Evolutionary conservation across 2,329 filamentous ascomycete species (phyloP).

Genomic region (Sphaerulina vaccinii): DNA sequence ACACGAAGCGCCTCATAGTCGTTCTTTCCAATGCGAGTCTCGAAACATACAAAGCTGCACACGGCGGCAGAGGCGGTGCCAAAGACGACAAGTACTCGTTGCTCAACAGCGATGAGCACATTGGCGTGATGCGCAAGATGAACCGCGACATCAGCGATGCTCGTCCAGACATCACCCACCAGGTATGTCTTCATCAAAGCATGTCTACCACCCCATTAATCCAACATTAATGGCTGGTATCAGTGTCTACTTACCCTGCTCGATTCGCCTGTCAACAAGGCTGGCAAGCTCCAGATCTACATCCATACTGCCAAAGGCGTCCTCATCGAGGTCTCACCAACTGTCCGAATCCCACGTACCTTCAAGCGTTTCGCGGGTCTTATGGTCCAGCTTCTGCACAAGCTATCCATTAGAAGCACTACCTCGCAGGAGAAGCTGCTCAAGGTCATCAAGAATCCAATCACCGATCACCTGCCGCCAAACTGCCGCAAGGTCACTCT

Average conservation of each 20-base stretch:
- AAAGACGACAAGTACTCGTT: conserved; percentile 88
- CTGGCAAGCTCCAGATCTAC: conserved; percentile 95
- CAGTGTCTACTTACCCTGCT: conserved; percentile 96
- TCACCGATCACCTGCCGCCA: conserved; percentile 91
- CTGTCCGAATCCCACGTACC: conserved; percentile 92
- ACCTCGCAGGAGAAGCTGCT: conserved; percentile 97
- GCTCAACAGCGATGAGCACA: conserved; percentile 98
- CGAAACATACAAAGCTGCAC: conserved; percentile 90
- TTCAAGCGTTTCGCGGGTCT: conserved; percentile 98
- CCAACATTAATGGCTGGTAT: conserved; percentile 24
- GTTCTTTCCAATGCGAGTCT: conserved; percentile 96
- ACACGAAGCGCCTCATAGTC: conserved; percentile 87
- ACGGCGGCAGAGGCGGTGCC: conserved; percentile 55
- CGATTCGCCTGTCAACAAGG: conserved; percentile 98
- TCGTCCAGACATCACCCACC: conserved; percentile 95
- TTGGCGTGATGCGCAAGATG: conserved; percentile 99
- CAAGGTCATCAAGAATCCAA: conserved; percentile 96
- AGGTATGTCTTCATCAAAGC: conserved; percentile 57
- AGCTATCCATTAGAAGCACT: conserved; percentile 91
- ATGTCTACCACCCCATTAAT: conserved; percentile 19
- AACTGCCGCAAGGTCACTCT: conserved; percentile 98
- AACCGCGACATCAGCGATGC: conserved; percentile 98
- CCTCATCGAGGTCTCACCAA: conserved; percentile 96
- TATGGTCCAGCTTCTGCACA: conserved; percentile 97
- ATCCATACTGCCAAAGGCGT: conserved; percentile 98